Evolutionary conservation across 2,329 filamentous ascomycete genomes (phyloP), one percentile per base, ranked within the genome.

Genomic region (Beauveria sp.): DNA sequence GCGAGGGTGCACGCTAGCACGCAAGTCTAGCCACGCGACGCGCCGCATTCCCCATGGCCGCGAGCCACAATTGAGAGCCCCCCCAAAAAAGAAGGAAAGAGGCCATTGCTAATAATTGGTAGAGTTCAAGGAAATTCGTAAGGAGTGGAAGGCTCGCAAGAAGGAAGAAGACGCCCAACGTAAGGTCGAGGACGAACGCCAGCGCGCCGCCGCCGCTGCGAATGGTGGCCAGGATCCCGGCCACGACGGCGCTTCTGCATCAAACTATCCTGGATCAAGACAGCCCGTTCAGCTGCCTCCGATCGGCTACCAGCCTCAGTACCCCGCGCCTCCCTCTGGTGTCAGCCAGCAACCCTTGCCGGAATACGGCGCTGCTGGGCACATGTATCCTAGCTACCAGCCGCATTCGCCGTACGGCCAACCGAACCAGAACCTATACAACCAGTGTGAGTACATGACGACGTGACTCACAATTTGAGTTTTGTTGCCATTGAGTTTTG

Each of bases 71-170:
- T n/a, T 42, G 22, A 43, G 24, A 45, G 24, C 16, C 28, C 28
- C 16, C 28, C 28, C 9, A 9, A 14, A 16, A 54, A 42, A 26
- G n/a, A 38, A 24, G 5, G n/a, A 16, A 46, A 24, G 55, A 51
- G 18, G 40, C 40, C 12, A 16, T 52, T 16, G 58, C 67, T 70
- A 65, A 72, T 64, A 68, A 65, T 62, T 63, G 70, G 66, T 71
- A 98, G 95, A 98, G 75, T 98, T 99, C 79, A 99, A 99, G 74
- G 95, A 99, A 72, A 97, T 98, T 63, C 90, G 95, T 65, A 98
- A 98, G 73, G 93, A 98, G 72, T 99, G 95, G 95, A 99, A 98
- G 79, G 90, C 91, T 45, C 91, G 95, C 71, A 98, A 98, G 85
- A 99, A 99, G 90, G 95, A 98, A 74, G 93, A 98, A 69, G 93